Evolutionary conservation across 441 rosid genomes (phyloP).

Genomic region (Erodium trifolium): DNA sequence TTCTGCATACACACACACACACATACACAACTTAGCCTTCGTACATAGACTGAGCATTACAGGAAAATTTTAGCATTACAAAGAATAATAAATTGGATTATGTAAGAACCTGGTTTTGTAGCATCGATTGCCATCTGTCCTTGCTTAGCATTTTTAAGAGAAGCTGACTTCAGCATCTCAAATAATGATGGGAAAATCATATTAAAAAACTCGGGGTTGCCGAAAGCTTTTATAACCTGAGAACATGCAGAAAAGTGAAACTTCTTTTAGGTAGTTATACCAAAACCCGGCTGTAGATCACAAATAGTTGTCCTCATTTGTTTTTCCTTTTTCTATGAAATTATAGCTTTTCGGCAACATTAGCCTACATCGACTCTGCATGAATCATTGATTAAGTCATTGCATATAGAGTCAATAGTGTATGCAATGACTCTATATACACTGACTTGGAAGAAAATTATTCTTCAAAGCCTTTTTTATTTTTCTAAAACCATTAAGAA

Average conservation of each 20-base stretch:
- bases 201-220: slow-evolving; percentile 58
- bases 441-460: no score
- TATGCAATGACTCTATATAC: no score
- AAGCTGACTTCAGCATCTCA: slow-evolving; percentile 56
- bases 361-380: neutral
- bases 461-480: neutral
- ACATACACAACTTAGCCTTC: no score
- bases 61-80: slow-evolving; percentile 12
- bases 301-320: no score
- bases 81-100: slow-evolving; percentile 7
- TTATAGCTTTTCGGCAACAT: no score
- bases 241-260: slow-evolving; percentile 13
- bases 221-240: slow-evolving; percentile 84
- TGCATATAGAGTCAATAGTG: no score
- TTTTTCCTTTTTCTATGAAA: no score
- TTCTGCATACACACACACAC: slow-evolving; percentile 30
- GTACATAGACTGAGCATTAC: neutral
- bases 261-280: no score
- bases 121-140: slow-evolving; percentile 37
- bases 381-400: no score
- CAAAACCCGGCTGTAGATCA: no score
- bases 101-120: slow-evolving; percentile 54
- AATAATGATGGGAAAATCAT: slow-evolving; percentile 57
- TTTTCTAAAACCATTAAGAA: slow-evolving; percentile 2
- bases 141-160: slow-evolving; percentile 31